These are phyloP conservation scores for Ascochyta pisi DNA, from an alignment of 2,329 filamentous ascomycete genomes.

Conservation along the genomic window DNA sequence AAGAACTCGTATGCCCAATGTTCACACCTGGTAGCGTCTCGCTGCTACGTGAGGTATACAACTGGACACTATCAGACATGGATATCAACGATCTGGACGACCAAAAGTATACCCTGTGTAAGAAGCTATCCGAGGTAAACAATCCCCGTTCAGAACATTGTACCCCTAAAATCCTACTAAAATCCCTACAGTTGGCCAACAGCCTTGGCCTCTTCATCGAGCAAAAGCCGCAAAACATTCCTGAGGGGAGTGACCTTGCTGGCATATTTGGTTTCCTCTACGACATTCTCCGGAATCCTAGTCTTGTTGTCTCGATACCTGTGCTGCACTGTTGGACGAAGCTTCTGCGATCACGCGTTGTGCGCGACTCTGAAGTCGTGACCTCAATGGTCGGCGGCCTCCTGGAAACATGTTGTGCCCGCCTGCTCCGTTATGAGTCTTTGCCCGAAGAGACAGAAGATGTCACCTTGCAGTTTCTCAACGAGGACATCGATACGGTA, in stretches of 20 bases:
- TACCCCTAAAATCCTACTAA: slow-evolving; percentile 28
- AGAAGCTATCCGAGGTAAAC: slow-evolving; percentile 88
- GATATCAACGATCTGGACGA: slow-evolving; percentile 85
- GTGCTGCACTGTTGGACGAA: slow-evolving; percentile 89
- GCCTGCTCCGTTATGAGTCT: slow-evolving; percentile 86
- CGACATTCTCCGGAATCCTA: slow-evolving; percentile 80
- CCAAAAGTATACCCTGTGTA: slow-evolving; percentile 88
- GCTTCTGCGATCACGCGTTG: slow-evolving; percentile 74
- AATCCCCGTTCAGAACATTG: background rate
- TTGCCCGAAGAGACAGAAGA: slow-evolving; percentile 83
- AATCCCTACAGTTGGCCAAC: slow-evolving; percentile 71
- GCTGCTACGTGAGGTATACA: slow-evolving; percentile 75
- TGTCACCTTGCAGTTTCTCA: slow-evolving; percentile 78
- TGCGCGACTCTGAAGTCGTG: slow-evolving; percentile 69
- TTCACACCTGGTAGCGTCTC: slow-evolving; percentile 75
- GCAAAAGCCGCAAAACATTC: slow-evolving; percentile 72
- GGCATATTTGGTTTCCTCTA: slow-evolving; percentile 82
- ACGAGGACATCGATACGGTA: slow-evolving; percentile 93
- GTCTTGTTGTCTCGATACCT: slow-evolving; percentile 91
- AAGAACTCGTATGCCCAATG: slow-evolving; percentile 78
- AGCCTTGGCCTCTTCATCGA: slow-evolving; percentile 85
- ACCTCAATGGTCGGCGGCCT: slow-evolving; percentile 73
- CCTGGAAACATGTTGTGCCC: slow-evolving; percentile 80
- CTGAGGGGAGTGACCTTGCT: slow-evolving; percentile 70
- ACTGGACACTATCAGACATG: slow-evolving; percentile 80